Conservation (phyloP, 805 yeast species). For the Cyberlindnera americana region DNA sequence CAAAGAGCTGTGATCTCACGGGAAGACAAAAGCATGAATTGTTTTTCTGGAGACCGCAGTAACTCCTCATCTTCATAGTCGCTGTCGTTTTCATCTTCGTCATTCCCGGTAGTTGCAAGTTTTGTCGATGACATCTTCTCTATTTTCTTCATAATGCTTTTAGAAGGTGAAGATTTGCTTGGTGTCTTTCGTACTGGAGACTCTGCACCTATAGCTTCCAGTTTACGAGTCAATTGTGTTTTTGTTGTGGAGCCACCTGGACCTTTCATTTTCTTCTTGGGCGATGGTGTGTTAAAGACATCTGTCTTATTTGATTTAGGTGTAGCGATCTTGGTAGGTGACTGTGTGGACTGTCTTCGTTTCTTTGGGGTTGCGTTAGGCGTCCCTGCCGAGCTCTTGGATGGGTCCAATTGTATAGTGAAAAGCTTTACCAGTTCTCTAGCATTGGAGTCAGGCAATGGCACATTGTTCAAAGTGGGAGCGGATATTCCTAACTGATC, state of each 20-base stretch:
- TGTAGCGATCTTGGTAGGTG: neutral
- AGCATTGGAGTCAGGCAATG: constrained; percentile 47
- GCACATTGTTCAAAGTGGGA: constrained; percentile 50
- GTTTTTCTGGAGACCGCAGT: constrained; percentile 25
- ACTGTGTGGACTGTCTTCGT: constrained; percentile 1
- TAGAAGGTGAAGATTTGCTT: constrained; percentile 12
- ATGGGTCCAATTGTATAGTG: constrained; percentile 3
- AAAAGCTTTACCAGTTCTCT: constrained; percentile 29
- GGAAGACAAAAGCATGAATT: constrained; percentile 34
- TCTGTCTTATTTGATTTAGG: neutral
- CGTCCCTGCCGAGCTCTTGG: constrained; percentile 6
- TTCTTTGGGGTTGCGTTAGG: constrained; percentile 21
- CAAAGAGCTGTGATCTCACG: constrained; percentile 47
- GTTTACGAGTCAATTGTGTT: constrained; percentile 1
- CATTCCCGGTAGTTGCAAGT: neutral
- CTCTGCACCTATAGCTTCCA: constrained; percentile 3
- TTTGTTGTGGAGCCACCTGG: neutral
- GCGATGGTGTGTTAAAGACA: constrained; percentile 2
- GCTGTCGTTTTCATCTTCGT: neutral
- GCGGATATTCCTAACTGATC: constrained; percentile 42
- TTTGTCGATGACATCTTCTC: neutral
- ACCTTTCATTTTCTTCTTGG: neutral
- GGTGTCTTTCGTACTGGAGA: neutral
- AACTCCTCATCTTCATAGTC: neutral
- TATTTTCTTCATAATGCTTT: constrained; percentile 11